Percentiles rank a stretch among this genome's conserved stretches.
phyloP scores from a whole-genome alignment of 2,329 filamentous ascomycete species.

The Aspergillus transmontanensis region DNA sequence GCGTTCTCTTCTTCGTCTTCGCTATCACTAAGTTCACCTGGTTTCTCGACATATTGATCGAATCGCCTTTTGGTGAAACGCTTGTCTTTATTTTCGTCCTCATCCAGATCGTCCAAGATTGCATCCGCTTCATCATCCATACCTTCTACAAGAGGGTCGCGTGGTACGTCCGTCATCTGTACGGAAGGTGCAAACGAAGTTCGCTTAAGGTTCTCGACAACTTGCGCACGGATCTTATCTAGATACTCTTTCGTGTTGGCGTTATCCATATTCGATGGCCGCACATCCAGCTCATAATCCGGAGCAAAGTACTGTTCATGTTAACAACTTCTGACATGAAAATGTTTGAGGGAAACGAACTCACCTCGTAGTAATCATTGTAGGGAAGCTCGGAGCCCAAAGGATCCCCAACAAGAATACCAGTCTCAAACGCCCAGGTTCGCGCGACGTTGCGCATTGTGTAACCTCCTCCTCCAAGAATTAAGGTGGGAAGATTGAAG shows the following conservation, averaged over 20 bases:
- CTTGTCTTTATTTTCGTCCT: conserved; percentile 81
- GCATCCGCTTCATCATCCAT: conserved; percentile 68
- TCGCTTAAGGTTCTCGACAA: conserved; percentile 67
- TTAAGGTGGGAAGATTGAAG: conserved; percentile 66
- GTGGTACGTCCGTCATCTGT: conserved; percentile 66
- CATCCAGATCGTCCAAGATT: conserved; percentile 70
- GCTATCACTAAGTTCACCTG: conserved; percentile 83
- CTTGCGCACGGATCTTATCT: conserved; percentile 66
- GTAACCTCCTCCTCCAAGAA: conserved; percentile 69
- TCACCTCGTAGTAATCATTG: conserved; percentile 87
- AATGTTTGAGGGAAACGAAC: conserved; percentile 8
- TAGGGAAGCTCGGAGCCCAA: conserved; percentile 85
- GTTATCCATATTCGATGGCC: conserved; percentile 73
- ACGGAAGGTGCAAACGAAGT: conserved; percentile 65
- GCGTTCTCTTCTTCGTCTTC: conserved; percentile 79
- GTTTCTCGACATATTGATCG: conserved; percentile 75
- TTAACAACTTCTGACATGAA: conserved; percentile 4
- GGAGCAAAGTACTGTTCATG: conserved; percentile 63
- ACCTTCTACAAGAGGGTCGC: conserved; percentile 54
- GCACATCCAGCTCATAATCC: conserved; percentile 70
- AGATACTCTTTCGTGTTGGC: conserved; percentile 69
- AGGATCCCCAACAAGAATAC: conserved; percentile 78
- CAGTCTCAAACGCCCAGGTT: conserved; percentile 70
- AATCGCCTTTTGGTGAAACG: conserved; percentile 80
- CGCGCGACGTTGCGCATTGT: conserved; percentile 67